Evolutionary conservation across 2,329 filamentous ascomycete genomes (phyloP), one percentile per base, ranked within the genome.

Genomic region (Nemania serpens): DNA sequence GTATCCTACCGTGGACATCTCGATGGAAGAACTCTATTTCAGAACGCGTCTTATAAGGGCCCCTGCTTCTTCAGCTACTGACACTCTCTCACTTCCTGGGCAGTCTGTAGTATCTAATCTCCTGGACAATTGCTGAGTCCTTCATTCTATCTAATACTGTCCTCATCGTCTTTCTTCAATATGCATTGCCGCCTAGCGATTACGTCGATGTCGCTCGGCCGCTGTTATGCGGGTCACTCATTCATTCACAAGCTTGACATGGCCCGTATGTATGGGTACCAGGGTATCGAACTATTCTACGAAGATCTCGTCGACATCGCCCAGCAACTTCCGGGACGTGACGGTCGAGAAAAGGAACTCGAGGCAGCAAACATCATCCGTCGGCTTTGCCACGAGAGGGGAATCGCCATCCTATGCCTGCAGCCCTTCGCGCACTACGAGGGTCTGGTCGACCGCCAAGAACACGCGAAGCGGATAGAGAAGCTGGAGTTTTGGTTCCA

Each of bases 401-500:
- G 72, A 34, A 80, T 91, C 20, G 69, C 77, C 10, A 84, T 91
- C 66, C 80, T 91, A 66, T 88, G 86, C 63, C 81, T 93, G 0
- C 90, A 92, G 70, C 91, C 91, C 0, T 93, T 94, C 72, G 84
- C 85, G 77, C 85, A 91, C 75, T 93, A 90, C 75, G 91, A 93
- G 66, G 91, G 91, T 1, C 80, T 93, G 0, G 62, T 87, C 5
- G 86, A 92, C 74, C 80, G 88, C 10, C 68, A 75, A 15, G 79
- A 83, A 60, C 88, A 90, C 69, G 75, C 75, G 1, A 74, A 78
- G 25, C 79, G 86, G 3, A 75, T 93, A 33, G 78, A 84, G 17
- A 84, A 91, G 66, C 81, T 94, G 20, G 77, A 82, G 11, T 78
- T 88, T 20, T 94, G 90, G 91, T 87, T 93, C 66, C 72, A 82